Conservation (phyloP, 2,329 filamentous ascomycete genomes). For the Trichoderma asperellum region DNA sequence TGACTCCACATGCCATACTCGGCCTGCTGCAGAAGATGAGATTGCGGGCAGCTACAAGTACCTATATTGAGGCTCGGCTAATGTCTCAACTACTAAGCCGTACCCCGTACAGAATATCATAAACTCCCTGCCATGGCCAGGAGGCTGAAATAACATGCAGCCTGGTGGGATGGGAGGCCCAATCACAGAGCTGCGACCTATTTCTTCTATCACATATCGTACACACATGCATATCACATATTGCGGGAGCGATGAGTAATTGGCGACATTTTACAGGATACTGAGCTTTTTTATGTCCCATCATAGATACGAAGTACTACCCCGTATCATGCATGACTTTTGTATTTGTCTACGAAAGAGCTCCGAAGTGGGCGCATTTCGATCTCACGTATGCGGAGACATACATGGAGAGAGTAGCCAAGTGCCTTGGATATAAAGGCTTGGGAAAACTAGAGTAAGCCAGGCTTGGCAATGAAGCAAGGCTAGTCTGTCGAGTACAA, state of each 20-base stretch:
- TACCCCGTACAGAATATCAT: neutral
- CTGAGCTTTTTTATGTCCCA: neutral
- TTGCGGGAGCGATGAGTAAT: conserved; percentile 13
- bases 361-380: neutral
- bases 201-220: conserved; percentile 12
- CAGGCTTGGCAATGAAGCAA: neutral
- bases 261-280: neutral
- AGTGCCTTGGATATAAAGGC: neutral
- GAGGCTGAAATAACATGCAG: neutral
- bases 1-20: neutral
- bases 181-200: conserved; percentile 10
- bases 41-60: neutral
- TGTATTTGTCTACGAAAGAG: neutral
- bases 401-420: neutral
- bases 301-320: neutral
- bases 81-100: neutral
- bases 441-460: neutral
- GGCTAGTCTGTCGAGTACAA: neutral
- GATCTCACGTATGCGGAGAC: neutral
- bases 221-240: neutral
- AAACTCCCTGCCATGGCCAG: neutral
- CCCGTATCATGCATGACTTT: neutral
- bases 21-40: neutral
- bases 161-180: neutral
- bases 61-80: neutral